Conservation (phyloP, 257 asterid species). For the Gentiana straminea region DNA sequence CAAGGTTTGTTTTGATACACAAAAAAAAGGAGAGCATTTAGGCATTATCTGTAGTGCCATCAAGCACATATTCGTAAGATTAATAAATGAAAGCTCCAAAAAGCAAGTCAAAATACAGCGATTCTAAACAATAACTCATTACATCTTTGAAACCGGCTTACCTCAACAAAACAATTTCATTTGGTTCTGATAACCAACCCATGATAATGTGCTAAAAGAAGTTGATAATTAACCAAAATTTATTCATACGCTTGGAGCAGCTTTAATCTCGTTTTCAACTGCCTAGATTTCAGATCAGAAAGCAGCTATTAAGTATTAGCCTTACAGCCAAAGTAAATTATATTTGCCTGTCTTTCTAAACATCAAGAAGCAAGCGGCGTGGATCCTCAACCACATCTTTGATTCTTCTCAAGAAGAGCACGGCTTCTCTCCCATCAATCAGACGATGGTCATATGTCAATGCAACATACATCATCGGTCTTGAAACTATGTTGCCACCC, state of each 20-base stretch:
- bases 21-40: not conserved
- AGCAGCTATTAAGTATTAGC: not conserved
- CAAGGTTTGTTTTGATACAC: not conserved
- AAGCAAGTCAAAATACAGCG: not conserved
- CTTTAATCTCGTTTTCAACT: not conserved
- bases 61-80: not conserved
- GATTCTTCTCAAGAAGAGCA: slow-evolving; percentile 79
- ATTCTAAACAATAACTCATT: slow-evolving; percentile 4
- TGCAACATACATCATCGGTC: slow-evolving; percentile 99
- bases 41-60: not conserved
- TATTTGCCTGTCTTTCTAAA: slow-evolving; percentile 15
- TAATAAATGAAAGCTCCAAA: not conserved
- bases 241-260: not conserved
- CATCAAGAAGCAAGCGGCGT: slow-evolving; percentile 80
- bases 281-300: not conserved
- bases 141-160: slow-evolving; percentile 8
- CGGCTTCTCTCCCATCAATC: slow-evolving; percentile 98
- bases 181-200: not conserved
- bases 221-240: not conserved
- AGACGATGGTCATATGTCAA: slow-evolving; percentile 92
- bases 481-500: slow-evolving; percentile 68
- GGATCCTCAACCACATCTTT: slow-evolving; percentile 98
- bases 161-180: slow-evolving; percentile 11
- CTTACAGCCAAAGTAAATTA: too few relatives aligned
- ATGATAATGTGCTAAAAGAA: not conserved